A percentile compares a stretch with the other conserved stretches of the same genome.
Conservation (phyloP, 495 filamentous ascomycete genomes). For the Lasiosphaeria ovina region DNA sequence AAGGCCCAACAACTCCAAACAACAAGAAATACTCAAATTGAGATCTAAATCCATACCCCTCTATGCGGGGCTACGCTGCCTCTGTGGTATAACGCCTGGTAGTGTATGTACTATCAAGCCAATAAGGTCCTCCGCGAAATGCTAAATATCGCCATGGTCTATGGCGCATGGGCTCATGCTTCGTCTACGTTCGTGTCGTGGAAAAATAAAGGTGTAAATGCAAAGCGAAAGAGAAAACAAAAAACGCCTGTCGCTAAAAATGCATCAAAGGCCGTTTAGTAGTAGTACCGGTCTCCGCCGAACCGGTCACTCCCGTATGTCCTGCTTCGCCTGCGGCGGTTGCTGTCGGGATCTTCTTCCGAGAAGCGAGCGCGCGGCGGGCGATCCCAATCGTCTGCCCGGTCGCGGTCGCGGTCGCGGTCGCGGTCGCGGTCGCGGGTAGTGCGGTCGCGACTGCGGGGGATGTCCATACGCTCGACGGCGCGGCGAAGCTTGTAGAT, state of each 20-base stretch:
- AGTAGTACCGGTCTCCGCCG: conserved; percentile 18
- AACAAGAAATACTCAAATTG: too few relatives aligned
- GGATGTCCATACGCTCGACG: conserved; percentile 27
- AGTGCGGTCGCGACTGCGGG: background rate
- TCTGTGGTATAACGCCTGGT: too few relatives aligned
- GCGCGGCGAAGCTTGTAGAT: conserved; percentile 25
- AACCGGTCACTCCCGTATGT: conserved; percentile 7
- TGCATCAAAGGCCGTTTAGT: conserved; percentile 2
- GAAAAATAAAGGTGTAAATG: too few relatives aligned
- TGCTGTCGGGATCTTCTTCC: conserved; percentile 10
- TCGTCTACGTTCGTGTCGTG: too few relatives aligned
- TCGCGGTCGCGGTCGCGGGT: conserved; percentile 1
- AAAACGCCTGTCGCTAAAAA: background rate
- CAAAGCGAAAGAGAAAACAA: too few relatives aligned
- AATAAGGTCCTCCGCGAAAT: too few relatives aligned
- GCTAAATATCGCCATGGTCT: too few relatives aligned
- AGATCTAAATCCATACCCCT: too few relatives aligned
- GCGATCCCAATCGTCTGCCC: conserved; percentile 1
- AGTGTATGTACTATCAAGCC: too few relatives aligned
- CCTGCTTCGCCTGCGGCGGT: conserved; percentile 17
- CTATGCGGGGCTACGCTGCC: too few relatives aligned
- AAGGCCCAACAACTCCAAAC: too few relatives aligned
- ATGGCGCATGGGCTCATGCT: too few relatives aligned
- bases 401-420: conserved; percentile 1
- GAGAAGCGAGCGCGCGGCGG: conserved; percentile 14